Evolutionary conservation across 352 stramenopile genomes (phyloP), one percentile per base, ranked within the genome.

Genomic region (Phytophthora tentaculata): DNA sequence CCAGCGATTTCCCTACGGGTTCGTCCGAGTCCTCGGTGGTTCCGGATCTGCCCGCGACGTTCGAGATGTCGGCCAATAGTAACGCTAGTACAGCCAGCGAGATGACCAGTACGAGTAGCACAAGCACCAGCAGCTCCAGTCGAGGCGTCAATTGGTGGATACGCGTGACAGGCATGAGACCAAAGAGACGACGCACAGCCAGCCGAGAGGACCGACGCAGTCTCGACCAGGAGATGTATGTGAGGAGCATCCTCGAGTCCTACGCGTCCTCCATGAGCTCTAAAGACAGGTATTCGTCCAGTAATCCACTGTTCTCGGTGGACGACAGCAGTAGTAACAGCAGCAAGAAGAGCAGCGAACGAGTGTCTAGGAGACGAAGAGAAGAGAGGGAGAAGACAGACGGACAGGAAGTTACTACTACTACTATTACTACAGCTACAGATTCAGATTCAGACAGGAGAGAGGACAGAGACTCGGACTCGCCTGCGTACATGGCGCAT

Each of bases 191-290:
- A 32, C 57, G 77, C 0, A 71, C n/a, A 8, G n/a, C 28, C 47
- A 63, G 56, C 29, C 13, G 24, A 23, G 61, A 68, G 53, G 41
- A 76, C 24, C 48, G 69, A 45, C 35, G 48, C 20, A 84, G 56
- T 47, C 23, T 78, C 13, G 81, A 90, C 68, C 81, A 90, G 54
- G 84, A 92, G 64, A 63, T 90, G 35, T 90, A 89, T 64, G 79
- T 90, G 62, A 79, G 84, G 49, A 89, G 76, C 49, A 86, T 92
- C 52, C 80, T 92, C 61, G 84, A 92, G 66, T 92, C 84, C 39
- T 90, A 89, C 64, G 76, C 73, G 68, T 92, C 84, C 56, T 92
- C 84, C 47, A 74, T 91, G 60, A 88, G 81, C 47, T 91, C 83
- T 53, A 76, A 57, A 23, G 56, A 57, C 32, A 72, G 83, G 22